Base-by-base conservation (phyloP, 208 protist species). In the Porcisia deanei region DNA sequence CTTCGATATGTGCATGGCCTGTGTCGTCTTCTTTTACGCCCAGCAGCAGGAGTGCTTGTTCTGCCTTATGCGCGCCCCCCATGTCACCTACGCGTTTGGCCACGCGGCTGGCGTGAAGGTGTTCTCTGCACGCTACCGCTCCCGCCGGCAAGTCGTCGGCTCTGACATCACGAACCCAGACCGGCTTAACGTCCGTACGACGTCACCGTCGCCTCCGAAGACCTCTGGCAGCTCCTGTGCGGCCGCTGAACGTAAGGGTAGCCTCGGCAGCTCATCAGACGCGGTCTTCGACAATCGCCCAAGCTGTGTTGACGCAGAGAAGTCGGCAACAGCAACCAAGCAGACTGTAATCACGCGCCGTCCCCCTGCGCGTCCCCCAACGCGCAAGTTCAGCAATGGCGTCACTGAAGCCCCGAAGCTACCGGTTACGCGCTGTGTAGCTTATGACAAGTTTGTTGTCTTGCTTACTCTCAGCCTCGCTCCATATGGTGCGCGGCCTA, bases 1-100 rank as follows among this genome's bases (percentile, higher is more conserved):
- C 59, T 94, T 91, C 49, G 88, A 94, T 72, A 82, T 92, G 68
- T 94, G 90, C 72, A 71, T 89, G 41, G 82, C 76, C n/a, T 94
- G 88, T 73, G 90, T 86, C 20, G 75, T 87, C 7, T 87, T 77
- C 68, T 94, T 94, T 37, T 91, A 85, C 57, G 58, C 64, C 1
- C 57, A 69, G 34, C 84, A 87, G 45, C 76, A 54, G 3, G 63
- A 79, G 18, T 14, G 73, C 37, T 63, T 91, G 14, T 57, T 75
- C 2, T 58, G 49, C 0, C 79, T 80, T 3, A 30, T 89, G 43
- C 73, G 34, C 2, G 39, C 77, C 1, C 82, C 81, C 34, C 78
- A 81, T 55, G 7, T 49, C 41, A 57, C 73, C 10, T 87, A 87
- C 71, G 80, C 61, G 14, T 69, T 91, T 41, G 83, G 82, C 39